Conservation (phyloP, 2,329 filamentous ascomycete species). For the Scortechinia acanthostroma region DNA sequence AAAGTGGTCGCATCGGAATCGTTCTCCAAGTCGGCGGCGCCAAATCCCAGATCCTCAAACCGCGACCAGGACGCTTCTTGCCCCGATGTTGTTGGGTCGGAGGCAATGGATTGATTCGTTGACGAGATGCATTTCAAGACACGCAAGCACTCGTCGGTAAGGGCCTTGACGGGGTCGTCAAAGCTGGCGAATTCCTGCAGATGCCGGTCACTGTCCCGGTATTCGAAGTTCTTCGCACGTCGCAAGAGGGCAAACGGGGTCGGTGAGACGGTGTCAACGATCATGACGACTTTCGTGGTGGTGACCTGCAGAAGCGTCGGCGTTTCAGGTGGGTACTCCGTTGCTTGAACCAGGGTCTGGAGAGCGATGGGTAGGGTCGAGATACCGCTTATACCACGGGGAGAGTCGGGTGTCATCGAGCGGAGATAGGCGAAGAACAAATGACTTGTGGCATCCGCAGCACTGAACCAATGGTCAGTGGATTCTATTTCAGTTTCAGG, state of each 20-base stretch:
- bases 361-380: conserved; percentile 82
- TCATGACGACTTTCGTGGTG: conserved; percentile 90
- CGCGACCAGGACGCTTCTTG: conserved; percentile 90
- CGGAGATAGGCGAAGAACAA: conserved; percentile 95
- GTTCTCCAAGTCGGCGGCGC: conserved; percentile 58
- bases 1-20: conserved; percentile 49
- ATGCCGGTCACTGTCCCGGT: conserved; percentile 79
- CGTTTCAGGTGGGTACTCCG: conserved; percentile 82
- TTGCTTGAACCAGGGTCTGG: conserved; percentile 82
- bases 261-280: conserved; percentile 88
- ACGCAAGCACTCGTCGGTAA: conserved; percentile 89
- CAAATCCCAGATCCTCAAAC: conserved; percentile 91
- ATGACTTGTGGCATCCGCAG: conserved; percentile 91
- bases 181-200: conserved; percentile 80
- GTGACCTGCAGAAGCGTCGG: conserved; percentile 66
- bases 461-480: conserved; percentile 43
- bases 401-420: conserved; percentile 62
- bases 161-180: conserved; percentile 77
- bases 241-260: conserved; percentile 87
- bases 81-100: conserved; percentile 64
- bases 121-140: conserved; percentile 84
- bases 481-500: not conserved
- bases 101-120: conserved; percentile 76
- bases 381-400: conserved; percentile 59
- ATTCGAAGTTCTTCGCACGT: conserved; percentile 89